Percentiles rank a stretch among this genome's conserved stretches.
phyloP scores from a whole-genome alignment of 2,329 filamentous ascomycete species.

The Bipolaris victoriae region DNA sequence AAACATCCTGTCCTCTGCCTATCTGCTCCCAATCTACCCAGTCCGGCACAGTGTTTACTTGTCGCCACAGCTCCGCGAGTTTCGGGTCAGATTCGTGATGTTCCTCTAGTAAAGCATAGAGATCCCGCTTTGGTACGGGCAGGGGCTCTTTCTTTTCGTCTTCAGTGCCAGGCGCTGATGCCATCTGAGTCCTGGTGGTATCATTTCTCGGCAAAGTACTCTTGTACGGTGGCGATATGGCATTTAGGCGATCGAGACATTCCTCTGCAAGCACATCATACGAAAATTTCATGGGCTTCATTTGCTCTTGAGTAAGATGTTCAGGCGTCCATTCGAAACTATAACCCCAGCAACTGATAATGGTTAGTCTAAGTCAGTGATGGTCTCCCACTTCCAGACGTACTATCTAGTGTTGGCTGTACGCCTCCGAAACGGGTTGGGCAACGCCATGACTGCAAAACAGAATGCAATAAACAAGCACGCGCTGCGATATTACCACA shows the following conservation, averaged over 20 bases:
- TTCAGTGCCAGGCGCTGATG: conserved; percentile 36
- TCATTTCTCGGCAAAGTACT: conserved; percentile 50
- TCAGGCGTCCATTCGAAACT: conserved; percentile 71
- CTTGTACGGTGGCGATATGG: conserved; percentile 60
- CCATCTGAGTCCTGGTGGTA: conserved; percentile 34
- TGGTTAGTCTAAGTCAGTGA: conserved; percentile 17
- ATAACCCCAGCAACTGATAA: conserved; percentile 65
- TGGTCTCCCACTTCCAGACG: conserved; percentile 28
- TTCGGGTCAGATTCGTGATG: conserved; percentile 64
- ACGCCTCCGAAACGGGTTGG: conserved; percentile 51
- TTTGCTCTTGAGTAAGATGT: conserved; percentile 66
- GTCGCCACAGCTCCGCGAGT: conserved; percentile 65
- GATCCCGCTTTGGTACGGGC: conserved; percentile 57
- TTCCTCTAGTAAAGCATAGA: conserved; percentile 67
- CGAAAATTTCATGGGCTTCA: conserved; percentile 65
- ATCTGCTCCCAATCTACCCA: conserved; percentile 84
- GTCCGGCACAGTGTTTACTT: conserved; percentile 69
- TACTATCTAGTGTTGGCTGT: conserved; percentile 54
- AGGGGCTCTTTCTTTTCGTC: conserved; percentile 44
- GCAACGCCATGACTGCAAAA: conserved; percentile 48
- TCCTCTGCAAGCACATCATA: conserved; percentile 74
- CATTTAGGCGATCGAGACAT: conserved; percentile 67
- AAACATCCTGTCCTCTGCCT: conserved; percentile 73
- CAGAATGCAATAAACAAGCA: not conserved
- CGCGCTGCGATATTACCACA: not conserved